Base-by-base conservation (phyloP, 2,329 filamentous ascomycete genomes). In the Fusarium praegraminearum region DNA sequence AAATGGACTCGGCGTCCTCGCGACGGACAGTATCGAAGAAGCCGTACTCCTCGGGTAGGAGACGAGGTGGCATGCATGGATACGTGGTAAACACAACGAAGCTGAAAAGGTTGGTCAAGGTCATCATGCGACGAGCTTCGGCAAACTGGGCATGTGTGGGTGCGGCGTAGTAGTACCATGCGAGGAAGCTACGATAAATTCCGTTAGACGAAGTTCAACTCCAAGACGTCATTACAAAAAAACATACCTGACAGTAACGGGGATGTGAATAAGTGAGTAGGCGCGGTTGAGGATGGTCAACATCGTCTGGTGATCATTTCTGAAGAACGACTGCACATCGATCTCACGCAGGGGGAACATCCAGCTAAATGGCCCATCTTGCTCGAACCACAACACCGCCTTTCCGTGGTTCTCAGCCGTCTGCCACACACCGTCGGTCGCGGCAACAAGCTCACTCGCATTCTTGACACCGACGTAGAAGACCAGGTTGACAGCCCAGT, bases 401-500 rank as follows among this genome's bases (percentile, higher is more conserved):
- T 88, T 80, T 15, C 84, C 87, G 71, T 89, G 85, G 46, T 81
- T 80, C 74, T 88, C 83, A 2, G 87, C 85, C 22, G 85, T 82
- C 56, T 87, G 80, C 83, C 86, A 88, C 32, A 88, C 84, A 15
- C 81, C 81, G 7, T 78, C 77, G 1, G 76, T 79, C 18, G 79
- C 73, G 28, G 78, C 79, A 54, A 82, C 78, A 11, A 78, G 71
- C 24, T 73, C 76, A 35, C 74, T 75, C 24, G 65, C 54, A 5
- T 57, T 61, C 57, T 76, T 73, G 53, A 75, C 71, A 44, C 70
- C 50, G 56, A 77, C 75, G 79, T 91, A 91, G 75, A 90, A 89
- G 46, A 85, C 81, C 68, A 89, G 86, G 73, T 89, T 91, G 71
- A 91, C 83, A 44, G 85, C 83, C 90, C 90, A 92, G 80, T 92